Base-by-base conservation (phyloP, 768 basidiomycete genomes). In the Cystofilobasidium ferigula region DNA sequence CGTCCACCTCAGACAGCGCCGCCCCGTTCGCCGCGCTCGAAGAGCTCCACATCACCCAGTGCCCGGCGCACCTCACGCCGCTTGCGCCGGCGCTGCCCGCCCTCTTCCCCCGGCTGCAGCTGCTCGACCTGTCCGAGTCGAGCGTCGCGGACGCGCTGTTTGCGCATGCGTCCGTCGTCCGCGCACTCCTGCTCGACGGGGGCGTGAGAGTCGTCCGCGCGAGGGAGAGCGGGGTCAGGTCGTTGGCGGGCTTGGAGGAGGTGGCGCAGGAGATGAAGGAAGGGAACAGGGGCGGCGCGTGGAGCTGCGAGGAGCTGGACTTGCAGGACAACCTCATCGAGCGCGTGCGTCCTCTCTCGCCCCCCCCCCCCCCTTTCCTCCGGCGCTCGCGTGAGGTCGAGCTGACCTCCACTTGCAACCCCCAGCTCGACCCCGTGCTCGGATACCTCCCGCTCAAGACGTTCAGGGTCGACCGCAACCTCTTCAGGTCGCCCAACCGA, bases 381-480 rank as follows among this genome's bases (percentile, higher is more conserved):
- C 24, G 4, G 20, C 43, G 16, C 4, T 43, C 26, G 22, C 5
- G 18, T 18, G 40, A 26, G 14, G 28, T 14, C 28, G 42, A 7
- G 7, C 47, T 51, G 45, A 22, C 9, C 43, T 34, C 22, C 16
- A 18, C 26, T 22, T 58, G 1, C 30, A n/a, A n/a, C 18, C 26
- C 34, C 6, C 26, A 68, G 65, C 66, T 71, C 16, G 63, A 62
- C 3, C 63, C 65, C 1, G 34, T 64, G 16, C 35, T 71, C 14
- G 69, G 69, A 2, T 64, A 57, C n/a, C 63, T 71, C n/a, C 69
- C 71, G 9, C 51, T 71, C 4, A 59, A 43, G 20, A 32, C 24
- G 6, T 54, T 71, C 34, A 56, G 67, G 3, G 71, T 71, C 20
- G 71, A 71, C 16, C 58, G 69, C 14, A 71, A 71, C 60, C 60